phyloP scores from a whole-genome alignment of 192 early-diverging fungal genomes.

The Lobulomyces angularis region DNA sequence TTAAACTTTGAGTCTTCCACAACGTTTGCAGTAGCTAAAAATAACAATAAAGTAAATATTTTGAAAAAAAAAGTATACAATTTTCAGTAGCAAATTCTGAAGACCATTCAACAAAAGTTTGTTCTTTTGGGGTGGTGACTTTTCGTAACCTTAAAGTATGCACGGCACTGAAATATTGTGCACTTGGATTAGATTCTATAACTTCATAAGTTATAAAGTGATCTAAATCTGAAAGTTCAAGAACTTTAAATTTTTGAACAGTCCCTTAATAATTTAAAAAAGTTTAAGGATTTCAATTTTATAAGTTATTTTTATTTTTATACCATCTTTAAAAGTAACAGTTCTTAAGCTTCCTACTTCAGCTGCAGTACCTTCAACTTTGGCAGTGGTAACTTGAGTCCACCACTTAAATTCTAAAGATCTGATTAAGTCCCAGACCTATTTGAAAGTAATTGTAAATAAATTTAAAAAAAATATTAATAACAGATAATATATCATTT shows the following conservation, averaged over 20 bases:
- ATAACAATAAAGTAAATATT: too few relatives aligned
- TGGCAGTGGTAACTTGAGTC: slow-evolving; percentile 10
- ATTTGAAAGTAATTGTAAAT: too few relatives aligned
- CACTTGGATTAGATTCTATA: slow-evolving; percentile 20
- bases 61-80: too few relatives aligned
- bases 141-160: slow-evolving; percentile 24
- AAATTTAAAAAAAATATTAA: too few relatives aligned
- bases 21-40: slow-evolving; percentile 19
- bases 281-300: too few relatives aligned
- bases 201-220: slow-evolving; percentile 26
- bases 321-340: slow-evolving; percentile 31
- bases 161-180: slow-evolving; percentile 15
- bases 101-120: slow-evolving; percentile 33
- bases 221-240: slow-evolving; percentile 22
- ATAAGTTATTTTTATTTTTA: too few relatives aligned
- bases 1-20: slow-evolving; percentile 28
- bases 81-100: slow-evolving; percentile 24
- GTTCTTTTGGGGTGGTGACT: slow-evolving; percentile 21
- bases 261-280: too few relatives aligned
- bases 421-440: slow-evolving; percentile 18
- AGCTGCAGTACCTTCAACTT: slow-evolving; percentile 7
- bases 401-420: slow-evolving; percentile 22
- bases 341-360: slow-evolving; percentile 24
- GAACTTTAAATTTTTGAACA: slow-evolving; percentile 23
- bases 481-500: too few relatives aligned